Conservation (phyloP, 1,139 yeast species). For the Diutina ranongensis region DNA sequence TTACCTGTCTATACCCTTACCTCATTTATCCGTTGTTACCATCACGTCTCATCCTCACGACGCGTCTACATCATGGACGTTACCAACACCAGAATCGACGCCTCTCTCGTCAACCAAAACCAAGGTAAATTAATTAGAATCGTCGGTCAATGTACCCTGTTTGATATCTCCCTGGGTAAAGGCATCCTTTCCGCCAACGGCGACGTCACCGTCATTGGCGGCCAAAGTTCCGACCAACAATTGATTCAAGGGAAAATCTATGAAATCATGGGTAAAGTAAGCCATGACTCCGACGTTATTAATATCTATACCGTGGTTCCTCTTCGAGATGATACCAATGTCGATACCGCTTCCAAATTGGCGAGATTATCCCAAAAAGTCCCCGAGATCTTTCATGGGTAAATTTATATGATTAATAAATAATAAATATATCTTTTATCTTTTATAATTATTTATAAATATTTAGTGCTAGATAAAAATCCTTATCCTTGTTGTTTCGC, state of each 20-base stretch:
- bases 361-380: constrained; percentile 3
- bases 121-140: background rate
- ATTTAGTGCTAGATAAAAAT: too few relatives aligned
- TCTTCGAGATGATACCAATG: background rate
- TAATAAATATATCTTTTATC: too few relatives aligned
- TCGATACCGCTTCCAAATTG: background rate
- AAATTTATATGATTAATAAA: background rate
- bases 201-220: background rate
- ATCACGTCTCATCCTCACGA: background rate
- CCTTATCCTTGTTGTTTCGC: too few relatives aligned
- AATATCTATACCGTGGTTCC: background rate
- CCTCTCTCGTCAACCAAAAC: background rate
- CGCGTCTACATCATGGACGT: background rate
- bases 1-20: too few relatives aligned
- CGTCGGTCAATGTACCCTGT: background rate
- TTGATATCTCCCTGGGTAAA: background rate
- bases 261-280: constrained; percentile 4
- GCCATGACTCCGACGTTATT: background rate
- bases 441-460: too few relatives aligned
- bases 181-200: background rate
- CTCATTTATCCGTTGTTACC: too few relatives aligned
- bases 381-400: background rate
- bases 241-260: background rate
- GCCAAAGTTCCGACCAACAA: background rate
- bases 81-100: constrained; percentile 1